These are phyloP conservation scores for Jatropha podagrica DNA, from an alignment of 441 rosid species.

Conservation along the genomic window DNA sequence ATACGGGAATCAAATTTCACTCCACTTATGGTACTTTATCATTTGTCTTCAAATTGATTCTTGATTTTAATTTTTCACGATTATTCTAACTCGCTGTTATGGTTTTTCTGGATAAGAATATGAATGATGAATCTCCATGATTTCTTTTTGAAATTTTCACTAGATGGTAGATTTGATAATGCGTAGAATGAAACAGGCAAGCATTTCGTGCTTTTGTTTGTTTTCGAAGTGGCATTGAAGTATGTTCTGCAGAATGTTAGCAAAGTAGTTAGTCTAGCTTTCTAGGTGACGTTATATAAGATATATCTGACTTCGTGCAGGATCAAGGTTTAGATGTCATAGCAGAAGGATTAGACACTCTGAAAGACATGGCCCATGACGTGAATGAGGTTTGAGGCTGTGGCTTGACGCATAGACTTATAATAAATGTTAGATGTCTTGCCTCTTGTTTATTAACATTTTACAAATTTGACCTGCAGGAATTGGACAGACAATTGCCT, in stretches of 20 bases:
- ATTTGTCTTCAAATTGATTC: constrained; percentile 4
- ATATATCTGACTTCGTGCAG: constrained; percentile 36
- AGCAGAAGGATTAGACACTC: constrained; percentile 84
- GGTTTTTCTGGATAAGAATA: background rate
- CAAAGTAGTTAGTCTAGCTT: background rate
- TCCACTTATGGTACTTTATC: constrained; percentile 54
- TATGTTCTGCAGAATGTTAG: too few species aligned
- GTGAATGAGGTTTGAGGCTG: constrained; percentile 79
- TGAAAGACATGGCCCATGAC: constrained; percentile 89
- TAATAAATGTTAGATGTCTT: constrained; percentile 2
- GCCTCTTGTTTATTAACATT: background rate
- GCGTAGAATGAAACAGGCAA: constrained; percentile 83
- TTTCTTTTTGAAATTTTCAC: background rate
- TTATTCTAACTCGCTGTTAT: background rate
- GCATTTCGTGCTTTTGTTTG: constrained; percentile 12
- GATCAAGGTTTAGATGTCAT: constrained; percentile 94
- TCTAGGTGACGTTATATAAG: background rate
- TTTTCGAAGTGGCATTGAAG: background rate
- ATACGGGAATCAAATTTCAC: constrained; percentile 76
- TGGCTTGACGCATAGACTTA: background rate
- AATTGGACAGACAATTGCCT: constrained; percentile 85
- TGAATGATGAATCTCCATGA: background rate
- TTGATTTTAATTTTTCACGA: background rate
- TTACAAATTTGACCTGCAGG: constrained; percentile 44
- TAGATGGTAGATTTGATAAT: constrained; percentile 75